Base-by-base conservation (phyloP, 441 rosid species). In the Croton setiger region DNA sequence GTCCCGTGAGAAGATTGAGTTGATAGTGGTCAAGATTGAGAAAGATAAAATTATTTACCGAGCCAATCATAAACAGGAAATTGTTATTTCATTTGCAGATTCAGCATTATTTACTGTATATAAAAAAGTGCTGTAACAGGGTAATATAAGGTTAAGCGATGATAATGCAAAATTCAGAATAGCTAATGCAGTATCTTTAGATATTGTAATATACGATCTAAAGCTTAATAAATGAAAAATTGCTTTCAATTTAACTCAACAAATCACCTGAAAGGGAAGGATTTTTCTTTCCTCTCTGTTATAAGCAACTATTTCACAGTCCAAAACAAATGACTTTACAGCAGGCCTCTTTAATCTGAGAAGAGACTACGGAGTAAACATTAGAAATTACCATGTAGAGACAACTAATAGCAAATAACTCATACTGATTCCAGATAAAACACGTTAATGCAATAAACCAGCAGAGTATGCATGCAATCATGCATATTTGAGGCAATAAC, bases 251-350 rank as follows among this genome's bases (percentile, higher is more conserved):
- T 56, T 35, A 9, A 59, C 13, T 49, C 13, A 21, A 37, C 35
- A 66, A 4, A 20, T 71, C 81, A 95, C 99, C 99, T 92, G 98
- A 77, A 92, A 95, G 63, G 97, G 93, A 43, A 95, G 84, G 76
- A 95, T 95, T 77, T 83, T 90, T 66, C 76, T 77, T 66, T 86
- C 87, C 67, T 77, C 95, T 63, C 87, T 77, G 71, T 90, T 96
- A 61, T 82, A 90, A 79, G 92, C 99, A 79, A 92, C 98, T 78
- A 95, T 78, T 77, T 92, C 99, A 63, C 98, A 88, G 66, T 92
- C 99, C 80, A 92, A 68, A 76, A 92, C 87, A 79, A 95, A 95
- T 52, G 96, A 90, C 63, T 70, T 84, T 60, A 86, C 89, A 27
- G 82, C 79, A 0, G 88, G 64, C 79, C 84, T 95, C 87, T 90